These are phyloP conservation scores for Amoebophrya sp. DNA, from an alignment of 169 alveolate genomes.

Conservation along the genomic window DNA sequence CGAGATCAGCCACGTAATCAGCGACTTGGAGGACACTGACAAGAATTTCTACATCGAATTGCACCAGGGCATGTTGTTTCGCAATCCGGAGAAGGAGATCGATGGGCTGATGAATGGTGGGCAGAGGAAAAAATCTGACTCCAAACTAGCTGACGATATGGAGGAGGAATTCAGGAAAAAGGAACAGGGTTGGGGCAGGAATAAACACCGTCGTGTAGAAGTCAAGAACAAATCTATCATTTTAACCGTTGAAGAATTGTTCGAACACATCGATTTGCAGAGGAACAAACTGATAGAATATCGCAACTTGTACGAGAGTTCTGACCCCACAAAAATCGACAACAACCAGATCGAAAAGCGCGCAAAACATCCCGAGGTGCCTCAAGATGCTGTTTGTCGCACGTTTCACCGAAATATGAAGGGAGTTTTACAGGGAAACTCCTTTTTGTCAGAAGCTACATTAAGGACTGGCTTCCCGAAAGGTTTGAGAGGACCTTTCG, in stretches of 20 bases:
- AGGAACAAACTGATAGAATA: neutral
- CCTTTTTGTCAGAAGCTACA: neutral
- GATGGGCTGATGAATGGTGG: neutral
- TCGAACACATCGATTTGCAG: neutral
- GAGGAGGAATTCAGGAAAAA: neutral
- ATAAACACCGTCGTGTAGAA: neutral
- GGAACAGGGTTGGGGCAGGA: slow-evolving; percentile 11
- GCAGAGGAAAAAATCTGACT: neutral
- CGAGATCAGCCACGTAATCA: neutral
- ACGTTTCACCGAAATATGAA: neutral
- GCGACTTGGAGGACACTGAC: neutral
- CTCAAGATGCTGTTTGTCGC: neutral
- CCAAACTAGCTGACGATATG: neutral
- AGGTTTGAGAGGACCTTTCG: too few relatives aligned
- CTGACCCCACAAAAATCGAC: neutral
- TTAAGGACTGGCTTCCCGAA: neutral
- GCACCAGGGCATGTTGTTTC: neutral
- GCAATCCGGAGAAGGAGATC: neutral
- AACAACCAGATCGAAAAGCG: neutral
- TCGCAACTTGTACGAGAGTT: neutral
- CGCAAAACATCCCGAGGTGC: neutral
- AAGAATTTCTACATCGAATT: neutral
- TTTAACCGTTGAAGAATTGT: neutral
- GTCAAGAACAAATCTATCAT: neutral
- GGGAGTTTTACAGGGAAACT: neutral